Percentiles rank a stretch among this genome's conserved stretches.
These are phyloP conservation scores for Ascochyta viciae-villosae DNA, from an alignment of 2,329 filamentous ascomycete genomes.

Conservation along the genomic window DNA sequence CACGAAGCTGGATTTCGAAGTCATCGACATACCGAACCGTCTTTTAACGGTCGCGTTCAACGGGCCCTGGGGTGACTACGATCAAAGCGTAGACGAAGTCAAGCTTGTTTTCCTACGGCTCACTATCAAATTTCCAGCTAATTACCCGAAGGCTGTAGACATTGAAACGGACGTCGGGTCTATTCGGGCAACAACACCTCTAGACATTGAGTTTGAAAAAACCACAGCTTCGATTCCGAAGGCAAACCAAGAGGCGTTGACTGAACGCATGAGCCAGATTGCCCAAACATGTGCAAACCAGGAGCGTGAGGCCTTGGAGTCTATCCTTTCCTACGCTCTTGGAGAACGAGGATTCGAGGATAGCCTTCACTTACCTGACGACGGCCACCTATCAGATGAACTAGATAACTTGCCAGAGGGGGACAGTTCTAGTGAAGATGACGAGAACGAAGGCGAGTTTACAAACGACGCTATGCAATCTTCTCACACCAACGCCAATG, in stretches of 20 bases:
- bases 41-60: conserved; percentile 64
- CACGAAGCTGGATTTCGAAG: conserved; percentile 66
- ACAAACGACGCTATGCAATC: conserved; percentile 59
- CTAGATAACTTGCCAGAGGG: conserved; percentile 54
- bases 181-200: conserved; percentile 51
- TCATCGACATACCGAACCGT: conserved; percentile 62
- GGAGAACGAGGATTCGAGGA: conserved; percentile 66
- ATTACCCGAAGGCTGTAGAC: conserved; percentile 62
- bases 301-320: conserved; percentile 65
- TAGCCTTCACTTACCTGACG: conserved; percentile 54
- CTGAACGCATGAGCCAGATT: conserved; percentile 61
- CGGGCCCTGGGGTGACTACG: conserved; percentile 64
- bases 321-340: conserved; percentile 66
- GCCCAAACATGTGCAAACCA: conserved; percentile 61
- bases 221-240: conserved; percentile 62
- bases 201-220: conserved; percentile 63
- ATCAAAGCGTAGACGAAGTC: conserved; percentile 29
- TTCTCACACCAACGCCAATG: conserved; percentile 67
- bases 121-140: conserved; percentile 64
- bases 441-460: conserved; percentile 65
- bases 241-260: conserved; percentile 56
- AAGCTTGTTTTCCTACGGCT: conserved; percentile 63
- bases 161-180: conserved; percentile 26
- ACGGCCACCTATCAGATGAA: conserved; percentile 62
- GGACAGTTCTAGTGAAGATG: conserved; percentile 85